Base-by-base conservation (phyloP, 441 rosid species). In the Raphanus hybrid region DNA sequence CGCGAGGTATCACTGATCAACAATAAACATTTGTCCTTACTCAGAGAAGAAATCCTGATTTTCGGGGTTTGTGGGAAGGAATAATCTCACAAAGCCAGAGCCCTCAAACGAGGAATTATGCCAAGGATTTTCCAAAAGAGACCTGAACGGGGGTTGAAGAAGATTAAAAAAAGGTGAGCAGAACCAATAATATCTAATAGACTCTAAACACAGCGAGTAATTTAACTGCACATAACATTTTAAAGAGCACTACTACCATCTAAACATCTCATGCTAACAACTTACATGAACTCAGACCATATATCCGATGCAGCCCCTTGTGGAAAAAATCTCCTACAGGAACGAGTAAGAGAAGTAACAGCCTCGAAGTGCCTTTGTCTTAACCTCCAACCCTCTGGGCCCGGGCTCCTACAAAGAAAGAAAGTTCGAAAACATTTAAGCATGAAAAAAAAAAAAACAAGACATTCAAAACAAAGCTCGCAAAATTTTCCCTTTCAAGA, bases 371-470 rank as follows among this genome's bases (percentile, higher is more conserved):
- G 99, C 27, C 96, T 83, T 71, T 96, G 99, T 84, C 98, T 88
- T 88, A 96, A 83, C 81, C 96, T 87, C 98, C 98, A 92, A 65
- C 99, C 99, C 80, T 96, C 98, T n/a, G 99, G 99, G 67, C 99
- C 98, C 68, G 91, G 92, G 82, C 89, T 93, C 89, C 99, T 96
- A 85, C 54, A 78, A 67, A 16, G 20, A 27, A 32, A 64, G 66
- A 18, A 72, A 10, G 52, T 27, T 59, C n/a, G 10, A 39, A 65
- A 60, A 70, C 48, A 15, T 65, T 63, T 35, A 5, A 37, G 55
- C 15, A 65, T 50, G 69, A 70, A 37, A 57, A 29, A 3, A 41
- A 18, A 39, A 37, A 60, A 26, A 26, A 15, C 18, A 69, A 39
- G 60, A 29, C 75, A 55, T 52, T 37, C 9, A 20, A 37, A 37